Evolutionary conservation across 1,139 yeast species (phyloP), one percentile per base, ranked within the genome.

Genomic region (Kurtzmaniella natalensis): DNA sequence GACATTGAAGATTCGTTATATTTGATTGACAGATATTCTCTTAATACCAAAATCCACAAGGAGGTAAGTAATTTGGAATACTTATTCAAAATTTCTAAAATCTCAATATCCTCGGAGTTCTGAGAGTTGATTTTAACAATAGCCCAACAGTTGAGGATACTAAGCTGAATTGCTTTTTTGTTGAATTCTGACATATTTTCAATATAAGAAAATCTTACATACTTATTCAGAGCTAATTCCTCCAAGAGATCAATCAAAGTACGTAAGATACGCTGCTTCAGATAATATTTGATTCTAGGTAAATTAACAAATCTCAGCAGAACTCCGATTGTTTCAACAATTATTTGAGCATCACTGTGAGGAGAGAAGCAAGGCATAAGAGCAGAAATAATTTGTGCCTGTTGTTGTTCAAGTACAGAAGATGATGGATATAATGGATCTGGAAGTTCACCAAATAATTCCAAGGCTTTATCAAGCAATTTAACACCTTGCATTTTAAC

Each of bases 371-470:
- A 87, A 0, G 97, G 96, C 32, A 88, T 75, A 39, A 92, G 68
- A 0, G 97, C 95, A 42, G 95, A 81, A 9, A 87, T 82, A 13
- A 92, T 84, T 48, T 88, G 96, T 0, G 97, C 97, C 50, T 92
- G 96, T 48, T 85, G 95, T 55, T 88, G 96, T 46, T 86, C 95
- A 37, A 92, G 64, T 9, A 88, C 68, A 0, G 94, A 77, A 8
- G 75, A 75, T 2, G 80, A 79, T 0, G 85, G 81, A 46, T 81
- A 82, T 30, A 82, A 72, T 0, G 94, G 88, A 52, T 87, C 96
- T 9, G 69, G 75, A 37, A 80, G 60, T 38, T 77, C 74, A 10
- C 87, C 86, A 53, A 68, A 69, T 8, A 67, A 45, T 8, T 56
- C 60, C 28, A 70, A 49, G 0, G 62, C 60, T 27, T 55, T 55